phyloP scores from a whole-genome alignment of 768 basidiomycete genomes.

The Suillus subalutaceus region DNA sequence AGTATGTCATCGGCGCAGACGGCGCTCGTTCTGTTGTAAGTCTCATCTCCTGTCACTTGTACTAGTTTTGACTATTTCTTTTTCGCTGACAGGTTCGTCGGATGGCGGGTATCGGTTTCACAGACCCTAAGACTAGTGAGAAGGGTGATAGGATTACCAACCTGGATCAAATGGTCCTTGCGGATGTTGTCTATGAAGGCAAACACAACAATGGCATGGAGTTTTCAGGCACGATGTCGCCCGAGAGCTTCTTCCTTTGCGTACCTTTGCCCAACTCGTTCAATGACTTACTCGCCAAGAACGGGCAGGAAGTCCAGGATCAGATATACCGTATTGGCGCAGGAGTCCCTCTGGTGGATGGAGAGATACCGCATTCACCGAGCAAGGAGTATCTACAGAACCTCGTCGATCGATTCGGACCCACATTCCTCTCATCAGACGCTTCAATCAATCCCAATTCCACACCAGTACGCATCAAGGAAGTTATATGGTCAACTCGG shows the following conservation, averaged over 20 bases:
- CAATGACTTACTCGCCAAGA: conserved; percentile 21
- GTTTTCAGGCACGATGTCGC: conserved; percentile 27
- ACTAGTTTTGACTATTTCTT: neutral
- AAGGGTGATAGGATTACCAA: conserved; percentile 28
- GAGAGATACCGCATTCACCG: conserved; percentile 40
- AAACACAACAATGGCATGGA: neutral
- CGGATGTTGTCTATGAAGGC: conserved; percentile 44
- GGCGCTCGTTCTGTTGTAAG: conserved; percentile 49
- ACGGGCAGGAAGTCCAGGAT: conserved; percentile 4
- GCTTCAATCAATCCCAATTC: conserved; percentile 35
- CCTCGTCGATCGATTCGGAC: conserved; percentile 44
- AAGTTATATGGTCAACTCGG: conserved; percentile 47
- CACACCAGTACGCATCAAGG: conserved; percentile 35
- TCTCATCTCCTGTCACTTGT: conserved; percentile 1
- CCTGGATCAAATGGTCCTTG: conserved; percentile 46
- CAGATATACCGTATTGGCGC: conserved; percentile 44
- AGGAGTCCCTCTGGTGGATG: conserved; percentile 38
- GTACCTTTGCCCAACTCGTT: conserved; percentile 38
- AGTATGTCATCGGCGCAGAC: conserved; percentile 55
- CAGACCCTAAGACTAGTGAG: conserved; percentile 41
- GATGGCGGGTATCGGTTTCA: conserved; percentile 43
- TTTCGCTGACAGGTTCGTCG: conserved; percentile 41
- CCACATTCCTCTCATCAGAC: conserved; percentile 35
- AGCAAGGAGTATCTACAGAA: conserved; percentile 46
- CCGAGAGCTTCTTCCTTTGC: conserved; percentile 37